These are phyloP conservation scores for Rhexocercosporidium sp. DNA, from an alignment of 2,329 filamentous ascomycete genomes.

Conservation along the genomic window DNA sequence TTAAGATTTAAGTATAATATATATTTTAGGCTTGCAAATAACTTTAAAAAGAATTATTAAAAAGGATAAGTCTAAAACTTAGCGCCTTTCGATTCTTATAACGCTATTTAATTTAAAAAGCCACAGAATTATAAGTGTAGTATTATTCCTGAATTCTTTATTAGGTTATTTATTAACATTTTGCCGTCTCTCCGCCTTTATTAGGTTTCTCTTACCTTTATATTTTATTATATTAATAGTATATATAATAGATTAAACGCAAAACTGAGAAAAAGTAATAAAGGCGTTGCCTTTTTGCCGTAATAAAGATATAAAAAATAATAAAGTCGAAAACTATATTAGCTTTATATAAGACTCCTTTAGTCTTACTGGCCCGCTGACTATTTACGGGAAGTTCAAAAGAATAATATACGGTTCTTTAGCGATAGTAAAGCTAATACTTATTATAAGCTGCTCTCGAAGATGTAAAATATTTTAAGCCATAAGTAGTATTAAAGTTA, in stretches of 20 bases:
- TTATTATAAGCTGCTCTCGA: neutral
- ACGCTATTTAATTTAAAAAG: slow-evolving; percentile 1
- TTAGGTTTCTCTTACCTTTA: neutral
- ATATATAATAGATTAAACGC: neutral
- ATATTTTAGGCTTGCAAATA: slow-evolving; percentile 1
- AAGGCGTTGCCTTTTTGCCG: neutral
- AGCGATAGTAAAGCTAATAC: neutral
- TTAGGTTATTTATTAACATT: neutral
- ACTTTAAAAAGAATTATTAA: neutral
- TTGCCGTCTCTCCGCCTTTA: neutral
- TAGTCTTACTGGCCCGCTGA: neutral
- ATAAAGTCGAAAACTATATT: neutral
- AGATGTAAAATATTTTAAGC: neutral
- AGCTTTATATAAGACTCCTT: neutral
- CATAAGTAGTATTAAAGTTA: neutral
- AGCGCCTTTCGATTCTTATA: neutral
- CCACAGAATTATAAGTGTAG: neutral
- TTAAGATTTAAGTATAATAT: neutral
- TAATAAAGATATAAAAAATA: neutral
- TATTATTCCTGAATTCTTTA: neutral
- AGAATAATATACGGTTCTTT: neutral
- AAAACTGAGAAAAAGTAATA: neutral
- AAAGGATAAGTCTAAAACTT: neutral
- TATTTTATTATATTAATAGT: neutral
- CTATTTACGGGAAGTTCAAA: neutral